Evolutionary conservation across 2,329 filamentous ascomycete species (phyloP), one percentile per base, ranked within the genome.

Genomic region (Teratosphaeria epicoccoides): DNA sequence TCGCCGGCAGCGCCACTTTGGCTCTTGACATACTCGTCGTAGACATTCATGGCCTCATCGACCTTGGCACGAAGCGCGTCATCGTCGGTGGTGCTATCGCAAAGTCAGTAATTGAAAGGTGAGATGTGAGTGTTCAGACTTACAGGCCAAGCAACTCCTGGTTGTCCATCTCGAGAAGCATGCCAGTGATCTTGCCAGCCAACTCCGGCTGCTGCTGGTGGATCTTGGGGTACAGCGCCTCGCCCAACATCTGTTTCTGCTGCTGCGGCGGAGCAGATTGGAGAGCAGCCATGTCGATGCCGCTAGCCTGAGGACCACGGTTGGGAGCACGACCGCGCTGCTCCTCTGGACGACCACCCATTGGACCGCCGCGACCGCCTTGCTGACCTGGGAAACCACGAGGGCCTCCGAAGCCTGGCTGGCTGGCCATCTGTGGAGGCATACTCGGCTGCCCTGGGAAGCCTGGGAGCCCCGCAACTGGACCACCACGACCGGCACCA

Each of bases 131-230:
- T 22, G 26, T 24, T 50, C 57, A 59, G n/a, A 87, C 90, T 87
- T 85, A 95, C 88, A 98, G 81, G 74, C 87, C 88, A 68, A 98
- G 80, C 64, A 98, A 78, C 77, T 98, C 93, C 52, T 79, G 71
- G 74, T 97, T 97, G 66, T 97, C 93, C 93, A 98, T 98, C 81
- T 98, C 93, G 65, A 98, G 76, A 65, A 98, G 85, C 93, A 98
- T 98, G 75, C 93, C 93, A 56, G 93, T 98, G 72, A 98, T 97
- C 84, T 98, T 98, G 69, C 93, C 93, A 57, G 93, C 93, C 66
- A 98, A 80, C 65, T 96, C 90, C 55, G 89, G 87, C 77, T 98
- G 93, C 73, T 95, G 84, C 61, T 82, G 83, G 72, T 90, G 84
- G 66, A 98, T 97, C 85, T 97, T 98, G 68, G 93, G 93, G 81